Percentiles rank a stretch among this genome's conserved stretches.
These are phyloP conservation scores for Monilinia aucupariae DNA, from an alignment of 2,329 filamentous ascomycete species.

Conservation along the genomic window DNA sequence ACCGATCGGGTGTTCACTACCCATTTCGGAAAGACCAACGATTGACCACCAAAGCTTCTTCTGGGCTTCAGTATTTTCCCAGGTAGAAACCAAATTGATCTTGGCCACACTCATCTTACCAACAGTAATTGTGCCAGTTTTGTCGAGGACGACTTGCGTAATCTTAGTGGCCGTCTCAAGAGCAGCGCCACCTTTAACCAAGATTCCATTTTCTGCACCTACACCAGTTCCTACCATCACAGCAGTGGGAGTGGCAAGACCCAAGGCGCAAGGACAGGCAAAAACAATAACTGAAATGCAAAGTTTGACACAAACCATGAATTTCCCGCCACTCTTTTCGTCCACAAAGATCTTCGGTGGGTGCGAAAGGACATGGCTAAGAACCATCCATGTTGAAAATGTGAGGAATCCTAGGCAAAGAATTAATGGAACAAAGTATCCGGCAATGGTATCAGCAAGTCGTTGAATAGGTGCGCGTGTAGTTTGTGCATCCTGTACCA, in stretches of 20 bases:
- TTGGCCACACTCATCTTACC: conserved; percentile 92
- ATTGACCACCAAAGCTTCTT: conserved; percentile 90
- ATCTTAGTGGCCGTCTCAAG: conserved; percentile 87
- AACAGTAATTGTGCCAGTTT: conserved; percentile 90
- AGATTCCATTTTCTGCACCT: conserved; percentile 88
- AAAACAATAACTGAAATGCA: conserved; percentile 99
- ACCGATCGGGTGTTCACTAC: conserved; percentile 94
- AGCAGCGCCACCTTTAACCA: conserved; percentile 95
- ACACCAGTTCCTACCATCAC: conserved; percentile 99
- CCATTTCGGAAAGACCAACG: conserved; percentile 89
- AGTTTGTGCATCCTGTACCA: conserved; percentile 97
- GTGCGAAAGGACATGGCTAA: conserved; percentile 76
- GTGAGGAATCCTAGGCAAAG: conserved; percentile 77
- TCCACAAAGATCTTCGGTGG: conserved; percentile 86
- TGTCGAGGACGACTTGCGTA: conserved; percentile 86
- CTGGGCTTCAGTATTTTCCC: conserved; percentile 63
- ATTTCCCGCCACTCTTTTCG: conserved; percentile 75
- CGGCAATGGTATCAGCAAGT: conserved; percentile 83
- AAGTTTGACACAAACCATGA: conserved; percentile 95
- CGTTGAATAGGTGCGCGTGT: conserved; percentile 90
- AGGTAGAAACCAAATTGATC: conserved; percentile 58
- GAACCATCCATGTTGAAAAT: conserved; percentile 88
- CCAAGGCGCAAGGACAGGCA: conserved; percentile 94
- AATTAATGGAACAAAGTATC: conserved; percentile 90
- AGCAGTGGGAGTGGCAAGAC: conserved; percentile 88